These are phyloP conservation scores for Fusarium sp. DNA, from an alignment of 2,329 filamentous ascomycete species.

Conservation along the genomic window DNA sequence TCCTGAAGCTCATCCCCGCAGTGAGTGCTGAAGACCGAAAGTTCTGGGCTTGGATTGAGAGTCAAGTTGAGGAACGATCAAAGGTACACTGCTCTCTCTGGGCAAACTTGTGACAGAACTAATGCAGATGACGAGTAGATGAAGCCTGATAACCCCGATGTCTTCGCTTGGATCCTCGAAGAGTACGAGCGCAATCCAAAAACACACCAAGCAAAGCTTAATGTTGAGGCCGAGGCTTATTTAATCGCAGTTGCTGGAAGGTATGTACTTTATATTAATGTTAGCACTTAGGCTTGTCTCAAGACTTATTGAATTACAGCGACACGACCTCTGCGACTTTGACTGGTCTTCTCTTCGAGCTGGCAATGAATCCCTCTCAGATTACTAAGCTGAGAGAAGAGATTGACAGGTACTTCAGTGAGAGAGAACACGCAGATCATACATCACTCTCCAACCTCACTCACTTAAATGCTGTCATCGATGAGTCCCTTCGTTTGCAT, in stretches of 20 bases:
- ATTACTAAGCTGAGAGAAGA: slow-evolving; percentile 51
- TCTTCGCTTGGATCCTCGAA: slow-evolving; percentile 49
- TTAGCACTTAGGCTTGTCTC: neutral
- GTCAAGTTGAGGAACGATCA: slow-evolving; percentile 22
- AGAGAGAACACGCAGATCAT: slow-evolving; percentile 27
- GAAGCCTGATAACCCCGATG: slow-evolving; percentile 43
- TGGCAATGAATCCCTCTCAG: slow-evolving; percentile 49
- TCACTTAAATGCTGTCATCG: slow-evolving; percentile 53
- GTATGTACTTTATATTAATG: slow-evolving; percentile 15
- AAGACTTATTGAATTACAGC: slow-evolving; percentile 9
- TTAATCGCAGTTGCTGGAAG: slow-evolving; percentile 50
- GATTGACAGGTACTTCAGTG: slow-evolving; percentile 38
- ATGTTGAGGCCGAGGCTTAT: slow-evolving; percentile 47
- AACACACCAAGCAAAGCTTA: slow-evolving; percentile 36
- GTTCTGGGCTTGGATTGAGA: slow-evolving; percentile 20
- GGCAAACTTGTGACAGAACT: neutral
- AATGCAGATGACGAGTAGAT: neutral
- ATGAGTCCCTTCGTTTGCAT: slow-evolving; percentile 55
- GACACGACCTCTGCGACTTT: slow-evolving; percentile 53
- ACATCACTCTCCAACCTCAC: slow-evolving; percentile 39
- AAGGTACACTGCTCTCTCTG: neutral
- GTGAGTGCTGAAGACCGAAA: slow-evolving; percentile 9
- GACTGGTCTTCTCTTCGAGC: slow-evolving; percentile 50
- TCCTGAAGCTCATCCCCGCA: slow-evolving; percentile 17
- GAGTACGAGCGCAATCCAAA: slow-evolving; percentile 40